These are phyloP conservation scores for Fagopyrum homotropicum DNA, from an alignment of 148 eudicot genomes.

Conservation along the genomic window DNA sequence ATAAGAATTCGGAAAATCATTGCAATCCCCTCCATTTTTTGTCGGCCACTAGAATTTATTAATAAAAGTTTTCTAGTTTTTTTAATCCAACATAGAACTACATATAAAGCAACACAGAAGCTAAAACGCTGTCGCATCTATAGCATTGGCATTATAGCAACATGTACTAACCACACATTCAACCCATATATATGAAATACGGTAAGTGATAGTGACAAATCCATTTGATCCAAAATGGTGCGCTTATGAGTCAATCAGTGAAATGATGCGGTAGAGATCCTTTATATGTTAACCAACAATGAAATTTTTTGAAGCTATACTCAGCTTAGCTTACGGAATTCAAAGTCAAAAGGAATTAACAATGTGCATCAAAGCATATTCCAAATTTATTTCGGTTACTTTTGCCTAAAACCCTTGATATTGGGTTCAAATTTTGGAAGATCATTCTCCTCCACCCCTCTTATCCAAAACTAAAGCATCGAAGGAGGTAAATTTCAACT, in stretches of 20 bases:
- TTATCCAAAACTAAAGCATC: background rate
- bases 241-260: background rate
- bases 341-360: background rate
- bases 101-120: background rate
- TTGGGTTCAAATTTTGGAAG: background rate
- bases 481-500: background rate
- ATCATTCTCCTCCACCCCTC: background rate
- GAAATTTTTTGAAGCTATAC: background rate
- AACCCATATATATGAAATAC: background rate
- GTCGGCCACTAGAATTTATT: background rate
- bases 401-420: background rate
- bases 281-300: background rate
- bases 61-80: background rate
- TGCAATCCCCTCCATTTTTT: background rate
- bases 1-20: background rate
- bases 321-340: background rate
- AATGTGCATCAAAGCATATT: background rate
- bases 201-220: background rate
- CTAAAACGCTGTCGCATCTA: background rate
- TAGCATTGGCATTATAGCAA: slow-evolving; percentile 1
- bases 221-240: background rate
- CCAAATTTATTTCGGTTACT: background rate
- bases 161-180: background rate
- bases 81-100: background rate
- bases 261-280: background rate